Evolutionary conservation across 805 yeast species (phyloP).

Genomic region (Metschnikowia aberdeeniae): DNA sequence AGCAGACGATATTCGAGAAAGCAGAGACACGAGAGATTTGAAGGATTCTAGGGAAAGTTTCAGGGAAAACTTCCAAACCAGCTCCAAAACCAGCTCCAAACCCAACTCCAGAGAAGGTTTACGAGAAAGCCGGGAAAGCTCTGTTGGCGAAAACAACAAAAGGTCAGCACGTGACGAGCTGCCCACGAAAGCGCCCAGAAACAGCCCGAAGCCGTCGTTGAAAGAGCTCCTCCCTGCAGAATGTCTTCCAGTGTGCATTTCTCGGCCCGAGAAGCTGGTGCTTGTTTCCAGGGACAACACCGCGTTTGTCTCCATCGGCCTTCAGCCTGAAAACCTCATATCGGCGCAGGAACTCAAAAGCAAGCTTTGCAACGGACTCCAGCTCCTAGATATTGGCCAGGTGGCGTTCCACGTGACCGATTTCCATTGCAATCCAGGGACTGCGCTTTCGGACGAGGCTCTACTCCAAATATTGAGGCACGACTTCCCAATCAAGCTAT

Average conservation of each 20-base stretch:
- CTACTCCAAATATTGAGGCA: slow-evolving; percentile 34
- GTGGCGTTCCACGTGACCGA: slow-evolving; percentile 62
- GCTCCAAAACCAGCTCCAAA: too few species aligned
- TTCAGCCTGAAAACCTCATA: slow-evolving; percentile 15
- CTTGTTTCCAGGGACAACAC: slow-evolving; percentile 63
- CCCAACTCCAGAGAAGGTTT: too few species aligned
- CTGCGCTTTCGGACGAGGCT: slow-evolving; percentile 47
- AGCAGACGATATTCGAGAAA: slow-evolving; percentile 2
- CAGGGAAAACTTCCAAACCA: too few species aligned
- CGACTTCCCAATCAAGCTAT: slow-evolving; percentile 31
- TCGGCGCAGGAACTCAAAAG: slow-evolving; percentile 34
- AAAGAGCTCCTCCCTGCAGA: not conserved
- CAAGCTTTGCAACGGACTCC: slow-evolving; percentile 35
- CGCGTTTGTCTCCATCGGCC: slow-evolving; percentile 48
- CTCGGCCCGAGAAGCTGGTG: slow-evolving; percentile 26
- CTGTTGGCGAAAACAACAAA: too few species aligned
- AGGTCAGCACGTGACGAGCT: too few species aligned
- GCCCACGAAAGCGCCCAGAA: too few species aligned
- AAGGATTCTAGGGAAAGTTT: not conserved
- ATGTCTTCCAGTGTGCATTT: not conserved
- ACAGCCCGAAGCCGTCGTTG: not conserved
- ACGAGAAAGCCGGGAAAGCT: too few species aligned
- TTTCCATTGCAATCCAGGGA: slow-evolving; percentile 57
- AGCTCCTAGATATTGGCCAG: slow-evolving; percentile 27
- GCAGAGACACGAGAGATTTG: not conserved